Percentiles rank a stretch among this genome's conserved stretches.
Evolutionary conservation across 352 stramenopile species (phyloP).

Genomic region (Phytopythium helicoides): DNA sequence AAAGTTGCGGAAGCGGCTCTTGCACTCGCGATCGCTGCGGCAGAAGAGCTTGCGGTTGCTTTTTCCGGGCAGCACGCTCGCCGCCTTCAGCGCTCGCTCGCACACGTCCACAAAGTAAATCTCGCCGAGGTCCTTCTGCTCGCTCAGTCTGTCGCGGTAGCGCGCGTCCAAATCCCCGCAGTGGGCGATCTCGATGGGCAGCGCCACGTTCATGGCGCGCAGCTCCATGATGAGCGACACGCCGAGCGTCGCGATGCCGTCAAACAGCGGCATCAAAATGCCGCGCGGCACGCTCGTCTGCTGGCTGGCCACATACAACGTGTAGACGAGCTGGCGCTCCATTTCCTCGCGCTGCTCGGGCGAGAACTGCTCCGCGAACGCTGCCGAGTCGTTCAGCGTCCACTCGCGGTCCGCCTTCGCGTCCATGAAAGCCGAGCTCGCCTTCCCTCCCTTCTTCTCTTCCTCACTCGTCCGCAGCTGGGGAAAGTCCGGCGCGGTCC

Average conservation of each 20-base stretch:
- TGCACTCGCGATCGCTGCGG: constrained; percentile 37
- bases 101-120: constrained; percentile 55
- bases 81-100: constrained; percentile 25
- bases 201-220: constrained; percentile 35
- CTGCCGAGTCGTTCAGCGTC: neutral
- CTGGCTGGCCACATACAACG: constrained; percentile 24
- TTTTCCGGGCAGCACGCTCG: constrained; percentile 1
- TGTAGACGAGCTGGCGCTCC: constrained; percentile 35
- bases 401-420: neutral
- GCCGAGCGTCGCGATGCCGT: constrained; percentile 40
- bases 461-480: constrained; percentile 4
- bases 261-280: constrained; percentile 57
- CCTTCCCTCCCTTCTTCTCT: neutral
- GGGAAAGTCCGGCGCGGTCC: constrained; percentile 17
- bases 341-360: constrained; percentile 18
- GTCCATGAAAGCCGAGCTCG: no score
- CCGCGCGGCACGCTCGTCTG: constrained; percentile 31
- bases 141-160: constrained; percentile 18
- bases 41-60: constrained; percentile 45
- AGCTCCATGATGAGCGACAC: constrained; percentile 63
- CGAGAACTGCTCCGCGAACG: neutral
- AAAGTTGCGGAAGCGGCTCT: constrained; percentile 42
- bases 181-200: constrained; percentile 61
- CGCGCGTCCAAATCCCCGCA: constrained; percentile 49
- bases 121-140: constrained; percentile 27